phyloP scores from a whole-genome alignment of 1,139 yeast genomes.

The Nakaseomyces sp. region DNA sequence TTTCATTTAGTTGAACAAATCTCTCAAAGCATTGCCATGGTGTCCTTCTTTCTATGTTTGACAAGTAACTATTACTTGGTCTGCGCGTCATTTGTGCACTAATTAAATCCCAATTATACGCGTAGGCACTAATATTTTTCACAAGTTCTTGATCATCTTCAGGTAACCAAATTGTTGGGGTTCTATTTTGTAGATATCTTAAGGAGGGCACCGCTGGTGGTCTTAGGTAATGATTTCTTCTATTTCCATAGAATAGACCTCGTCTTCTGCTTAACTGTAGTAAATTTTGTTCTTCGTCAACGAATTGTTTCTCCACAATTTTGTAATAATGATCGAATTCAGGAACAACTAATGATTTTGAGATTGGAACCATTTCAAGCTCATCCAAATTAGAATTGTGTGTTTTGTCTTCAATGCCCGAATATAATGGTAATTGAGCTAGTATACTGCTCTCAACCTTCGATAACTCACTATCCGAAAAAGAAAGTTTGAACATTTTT shows the following conservation, averaged over 20 bases:
- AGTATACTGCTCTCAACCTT: slow-evolving; percentile 47
- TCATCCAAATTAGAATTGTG: slow-evolving; percentile 27
- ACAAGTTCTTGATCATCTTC: slow-evolving; percentile 80
- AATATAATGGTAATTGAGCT: slow-evolving; percentile 46
- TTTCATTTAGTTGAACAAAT: slow-evolving; percentile 85
- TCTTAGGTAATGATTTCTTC: slow-evolving; percentile 50
- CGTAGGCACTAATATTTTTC: slow-evolving; percentile 74
- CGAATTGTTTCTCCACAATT: slow-evolving; percentile 44
- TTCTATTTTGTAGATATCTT: slow-evolving; percentile 66
- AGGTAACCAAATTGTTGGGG: slow-evolving; percentile 94
- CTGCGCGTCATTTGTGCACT: slow-evolving; percentile 67
- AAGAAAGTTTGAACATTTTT: slow-evolving; percentile 43
- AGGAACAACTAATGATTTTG: slow-evolving; percentile 52
- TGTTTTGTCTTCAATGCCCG: slow-evolving; percentile 33
- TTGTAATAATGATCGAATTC: slow-evolving; percentile 61
- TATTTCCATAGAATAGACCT: slow-evolving; percentile 37
- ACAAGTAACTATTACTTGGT: slow-evolving; percentile 60
- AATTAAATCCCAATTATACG: slow-evolving; percentile 89
- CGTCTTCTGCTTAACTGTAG: slow-evolving; percentile 30
- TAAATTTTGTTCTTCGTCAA: slow-evolving; percentile 34
- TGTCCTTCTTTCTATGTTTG: slow-evolving; percentile 88
- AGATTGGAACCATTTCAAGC: slow-evolving; percentile 41
- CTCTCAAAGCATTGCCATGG: slow-evolving; percentile 99
- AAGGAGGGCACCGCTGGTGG: slow-evolving; percentile 88
- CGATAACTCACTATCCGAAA: slow-evolving; percentile 45